phyloP scores from a whole-genome alignment of 345 rosid species.

The Eucalyptus curtisii region DNA sequence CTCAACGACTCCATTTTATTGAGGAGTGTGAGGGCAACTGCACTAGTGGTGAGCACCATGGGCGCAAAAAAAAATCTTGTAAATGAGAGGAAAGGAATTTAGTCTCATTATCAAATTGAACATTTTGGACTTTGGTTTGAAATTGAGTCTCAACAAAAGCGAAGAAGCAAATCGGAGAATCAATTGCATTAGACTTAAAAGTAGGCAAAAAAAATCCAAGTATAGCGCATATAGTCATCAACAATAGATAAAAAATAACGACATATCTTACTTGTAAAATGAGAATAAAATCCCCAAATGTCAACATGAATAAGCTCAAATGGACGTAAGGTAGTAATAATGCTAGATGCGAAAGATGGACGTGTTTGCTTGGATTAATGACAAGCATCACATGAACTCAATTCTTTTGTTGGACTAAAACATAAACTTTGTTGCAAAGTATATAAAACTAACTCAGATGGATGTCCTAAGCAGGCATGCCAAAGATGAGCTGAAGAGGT shows the following conservation, averaged over 20 bases:
- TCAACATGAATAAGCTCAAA: background rate
- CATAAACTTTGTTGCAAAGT: background rate
- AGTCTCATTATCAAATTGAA: background rate
- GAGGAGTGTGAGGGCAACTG: background rate
- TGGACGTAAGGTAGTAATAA: background rate
- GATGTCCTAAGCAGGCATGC: background rate
- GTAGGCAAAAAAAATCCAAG: background rate
- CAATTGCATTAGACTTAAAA: background rate
- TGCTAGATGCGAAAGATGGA: background rate
- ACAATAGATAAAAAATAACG: background rate
- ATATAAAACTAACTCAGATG: background rate
- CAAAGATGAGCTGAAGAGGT: background rate
- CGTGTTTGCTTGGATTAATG: background rate
- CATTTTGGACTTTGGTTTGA: background rate
- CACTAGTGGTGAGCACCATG: background rate
- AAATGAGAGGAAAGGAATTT: background rate
- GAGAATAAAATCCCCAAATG: background rate
- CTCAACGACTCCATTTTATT: background rate
- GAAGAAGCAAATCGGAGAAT: background rate
- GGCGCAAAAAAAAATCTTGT: too few relatives aligned
- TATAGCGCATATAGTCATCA: background rate
- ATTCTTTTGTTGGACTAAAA: background rate
- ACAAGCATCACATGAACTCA: background rate
- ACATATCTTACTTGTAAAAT: background rate
- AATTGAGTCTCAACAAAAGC: background rate